Conservation (phyloP, 257 asterid genomes). For the Cruciata laevipes region DNA sequence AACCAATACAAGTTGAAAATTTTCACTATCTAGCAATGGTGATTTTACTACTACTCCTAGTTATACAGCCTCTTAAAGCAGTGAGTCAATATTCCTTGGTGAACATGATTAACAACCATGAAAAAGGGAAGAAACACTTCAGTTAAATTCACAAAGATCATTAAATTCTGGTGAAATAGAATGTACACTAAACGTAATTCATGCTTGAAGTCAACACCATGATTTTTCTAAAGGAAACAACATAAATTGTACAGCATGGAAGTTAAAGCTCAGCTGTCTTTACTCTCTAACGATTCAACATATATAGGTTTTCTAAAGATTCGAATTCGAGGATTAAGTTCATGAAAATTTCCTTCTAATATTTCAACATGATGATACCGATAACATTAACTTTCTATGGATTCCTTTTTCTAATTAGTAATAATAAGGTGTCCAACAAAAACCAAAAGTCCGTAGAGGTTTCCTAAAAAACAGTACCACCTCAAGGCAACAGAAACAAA, state of each 20-base stretch:
- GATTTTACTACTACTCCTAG: too few species aligned
- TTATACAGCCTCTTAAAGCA: not conserved
- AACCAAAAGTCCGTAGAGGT: not conserved
- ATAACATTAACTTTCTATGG: not conserved
- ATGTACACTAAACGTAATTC: not conserved
- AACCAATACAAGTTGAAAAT: not conserved
- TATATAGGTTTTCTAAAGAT: not conserved
- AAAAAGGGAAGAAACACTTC: not conserved
- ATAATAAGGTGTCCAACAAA: not conserved
- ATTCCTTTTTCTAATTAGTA: not conserved
- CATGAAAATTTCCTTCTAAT: not conserved
- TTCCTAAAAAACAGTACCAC: not conserved
- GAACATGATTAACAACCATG: not conserved
- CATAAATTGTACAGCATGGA: not conserved
- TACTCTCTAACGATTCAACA: not conserved
- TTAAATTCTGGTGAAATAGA: not conserved
- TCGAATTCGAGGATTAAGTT: not conserved
- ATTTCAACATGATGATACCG: not conserved
- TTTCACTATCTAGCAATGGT: not conserved
- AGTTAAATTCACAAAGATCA: not conserved
- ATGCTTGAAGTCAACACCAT: not conserved
- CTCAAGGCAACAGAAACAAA: not conserved
- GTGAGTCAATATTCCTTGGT: not conserved
- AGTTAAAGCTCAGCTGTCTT: not conserved
- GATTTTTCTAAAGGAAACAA: not conserved